Base-by-base conservation (phyloP, 441 rosid genomes). In the Adansonia madagascariensis region DNA sequence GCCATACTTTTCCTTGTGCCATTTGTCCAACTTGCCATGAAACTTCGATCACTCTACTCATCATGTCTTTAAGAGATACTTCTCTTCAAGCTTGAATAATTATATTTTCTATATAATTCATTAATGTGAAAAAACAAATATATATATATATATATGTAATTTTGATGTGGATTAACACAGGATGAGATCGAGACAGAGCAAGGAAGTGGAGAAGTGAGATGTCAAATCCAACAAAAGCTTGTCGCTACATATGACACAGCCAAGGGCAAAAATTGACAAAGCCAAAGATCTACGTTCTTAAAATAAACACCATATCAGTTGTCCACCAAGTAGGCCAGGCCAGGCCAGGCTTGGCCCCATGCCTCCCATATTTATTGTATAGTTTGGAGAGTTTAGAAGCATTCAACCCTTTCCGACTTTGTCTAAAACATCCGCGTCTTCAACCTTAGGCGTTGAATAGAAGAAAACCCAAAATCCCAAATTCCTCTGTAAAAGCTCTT, bases 401-500 rank as follows among this genome's bases (percentile, higher is more conserved):
- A 35, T 39, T 72, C 75, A 24, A 46, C 77, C 77, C 59, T 60
- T 60, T 39, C 22, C 52, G n/a, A 22, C 22, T 43, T 63, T 35
- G 71, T 65, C 81, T 18, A 62, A 75, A 44, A 53, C 57, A 59
- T 72, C 78, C 80, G 70, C 77, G 68, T 39, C 46, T 44, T 66
- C 72, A 41, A 46, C 8, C 59, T 35, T 74, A 50, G 53, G 69
- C 80, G 82, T 82, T 85, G 82, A 50, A 74, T 12, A 22, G 18
- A 55, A 55, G 18, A 67, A 76, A 76, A 35, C 75, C 52, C 57
- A 56, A 75, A 62, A 47, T 44, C 73, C 57, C 74, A 57, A 57
- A 17, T 56, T 10, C 11, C 79, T 57, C 73, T 8, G 2, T 2
- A 44, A 41, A 55, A 18, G 62, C 68, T 70, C 6, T 3, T 41